A percentile compares a stretch with the other conserved stretches of the same genome.
Conservation (phyloP, 2,329 filamentous ascomycete genomes). For the Talaromyces amestolkiae region DNA sequence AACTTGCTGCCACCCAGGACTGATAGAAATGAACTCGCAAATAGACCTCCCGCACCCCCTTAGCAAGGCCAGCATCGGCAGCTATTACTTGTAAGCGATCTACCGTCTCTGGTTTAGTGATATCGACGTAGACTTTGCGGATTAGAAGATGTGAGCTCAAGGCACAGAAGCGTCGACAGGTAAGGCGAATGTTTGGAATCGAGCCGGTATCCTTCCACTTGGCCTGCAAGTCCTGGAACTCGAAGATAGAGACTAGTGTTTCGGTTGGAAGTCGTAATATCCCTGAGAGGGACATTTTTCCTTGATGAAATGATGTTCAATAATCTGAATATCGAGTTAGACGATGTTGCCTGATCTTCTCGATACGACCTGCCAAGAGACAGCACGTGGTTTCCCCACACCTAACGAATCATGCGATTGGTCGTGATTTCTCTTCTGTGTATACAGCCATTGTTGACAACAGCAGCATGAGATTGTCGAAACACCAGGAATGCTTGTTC, state of each 20-base stretch:
- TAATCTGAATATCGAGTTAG: background rate
- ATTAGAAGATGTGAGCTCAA: conserved; percentile 1
- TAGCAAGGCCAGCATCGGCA: background rate
- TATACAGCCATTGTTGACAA: background rate
- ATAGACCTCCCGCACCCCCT: conserved; percentile 2
- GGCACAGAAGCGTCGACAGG: conserved; percentile 2
- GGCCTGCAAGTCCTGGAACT: background rate
- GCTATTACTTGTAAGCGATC: background rate
- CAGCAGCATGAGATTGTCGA: background rate
- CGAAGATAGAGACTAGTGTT: background rate
- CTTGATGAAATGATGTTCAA: background rate
- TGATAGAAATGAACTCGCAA: conserved; percentile 13
- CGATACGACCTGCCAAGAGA: background rate
- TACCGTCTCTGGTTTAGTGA: background rate
- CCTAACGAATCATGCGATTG: background rate
- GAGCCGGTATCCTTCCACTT: background rate
- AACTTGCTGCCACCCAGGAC: conserved; percentile 6
- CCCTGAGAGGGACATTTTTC: background rate
- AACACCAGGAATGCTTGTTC: background rate
- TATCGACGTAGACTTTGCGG: background rate
- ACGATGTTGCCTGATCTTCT: background rate
- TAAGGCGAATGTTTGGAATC: conserved; percentile 5
- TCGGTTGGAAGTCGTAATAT: background rate
- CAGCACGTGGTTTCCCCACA: background rate
- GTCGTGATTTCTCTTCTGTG: background rate